Base-by-base conservation (phyloP, 768 basidiomycete genomes). In the Boletus subcaerulescens region DNA sequence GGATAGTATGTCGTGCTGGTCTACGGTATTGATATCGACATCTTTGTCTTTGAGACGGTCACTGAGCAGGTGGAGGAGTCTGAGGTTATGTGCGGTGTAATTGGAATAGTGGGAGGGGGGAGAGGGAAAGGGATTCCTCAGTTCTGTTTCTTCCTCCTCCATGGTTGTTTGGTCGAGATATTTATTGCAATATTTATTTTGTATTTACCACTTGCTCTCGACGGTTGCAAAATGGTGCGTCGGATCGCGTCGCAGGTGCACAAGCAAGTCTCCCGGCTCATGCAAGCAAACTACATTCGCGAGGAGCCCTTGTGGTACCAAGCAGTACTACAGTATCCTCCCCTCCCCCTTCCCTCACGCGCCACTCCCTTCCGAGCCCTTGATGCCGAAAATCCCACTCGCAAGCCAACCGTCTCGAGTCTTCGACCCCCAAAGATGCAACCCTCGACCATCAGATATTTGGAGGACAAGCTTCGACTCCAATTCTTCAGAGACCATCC, bases 401-500 rank as follows among this genome's bases (percentile, higher is more conserved):
- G 43, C 56, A 61, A 45, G 36, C 73, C 70, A 56, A 62, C 69
- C 49, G 52, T 38, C 39, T 53, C 63, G 35, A 50, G 57, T 55
- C 67, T 71, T 50, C 72, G 73, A 40, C 62, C 75, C 35, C 73
- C 72, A 41, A 74, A 75, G 44, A 71, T 75, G 29, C 73, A 73
- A 26, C 86, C 89, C 1, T 56, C 80, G 45, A 79, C 81, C 12
- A 80, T 98, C 48, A 76, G 77, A 50, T 97, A 94, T 67, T 55
- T 89, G 39, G 93, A 96, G 67, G 97, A 99, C 70, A 77, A 81
- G 57, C 76, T 98, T 54, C 85, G 97, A 35, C 78, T 84, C 51
- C 91, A 91, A 69, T 98, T 99, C 78, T 98, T 95, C 77, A 77
- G 78, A 40, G 97, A 99, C 75, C 95, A 97, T 69, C 94, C 97